Percentiles rank a stretch among this genome's conserved stretches.
These are phyloP conservation scores for Paecilomyces niveus DNA, from an alignment of 2,329 filamentous ascomycete species.

Conservation along the genomic window DNA sequence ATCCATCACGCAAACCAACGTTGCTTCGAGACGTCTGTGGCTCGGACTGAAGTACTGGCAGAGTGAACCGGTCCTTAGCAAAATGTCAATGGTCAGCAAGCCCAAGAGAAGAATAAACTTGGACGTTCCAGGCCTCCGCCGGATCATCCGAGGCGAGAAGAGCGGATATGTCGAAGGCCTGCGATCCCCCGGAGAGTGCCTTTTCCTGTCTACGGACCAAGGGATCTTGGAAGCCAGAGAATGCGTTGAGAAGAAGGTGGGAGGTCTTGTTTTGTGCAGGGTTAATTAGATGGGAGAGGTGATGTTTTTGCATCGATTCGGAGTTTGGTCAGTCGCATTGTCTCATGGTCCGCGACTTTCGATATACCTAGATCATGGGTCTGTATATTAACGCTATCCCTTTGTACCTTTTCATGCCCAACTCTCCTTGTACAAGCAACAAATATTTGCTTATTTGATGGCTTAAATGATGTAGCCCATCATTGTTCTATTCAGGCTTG, in stretches of 20 bases:
- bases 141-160: slow-evolving; percentile 62
- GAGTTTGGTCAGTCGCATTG: slow-evolving; percentile 29
- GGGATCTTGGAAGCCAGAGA: slow-evolving; percentile 78
- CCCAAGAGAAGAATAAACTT: slow-evolving; percentile 67
- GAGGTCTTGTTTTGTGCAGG: slow-evolving; percentile 72
- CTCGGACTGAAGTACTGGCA: slow-evolving; percentile 86
- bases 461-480: neutral
- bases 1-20: slow-evolving; percentile 61
- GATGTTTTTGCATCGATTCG: slow-evolving; percentile 24
- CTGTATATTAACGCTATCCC: slow-evolving; percentile 29
- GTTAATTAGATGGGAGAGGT: slow-evolving; percentile 37
- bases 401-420: slow-evolving; percentile 11
- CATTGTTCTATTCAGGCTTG: neutral
- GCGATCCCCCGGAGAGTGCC: slow-evolving; percentile 67
- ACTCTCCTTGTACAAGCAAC: neutral
- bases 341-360: slow-evolving; percentile 21
- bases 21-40: slow-evolving; percentile 72
- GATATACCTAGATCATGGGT: slow-evolving; percentile 23
- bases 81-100: slow-evolving; percentile 62
- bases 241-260: slow-evolving; percentile 70
- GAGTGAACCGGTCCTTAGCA: slow-evolving; percentile 67
- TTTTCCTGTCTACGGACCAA: slow-evolving; percentile 70
- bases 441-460: neutral
- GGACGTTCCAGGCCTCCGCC: slow-evolving; percentile 53
- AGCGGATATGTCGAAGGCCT: slow-evolving; percentile 64